A percentile compares a stretch with the other conserved stretches of the same genome.
These are phyloP conservation scores for Plantago major DNA, from an alignment of 257 asterid genomes.

Conservation along the genomic window DNA sequence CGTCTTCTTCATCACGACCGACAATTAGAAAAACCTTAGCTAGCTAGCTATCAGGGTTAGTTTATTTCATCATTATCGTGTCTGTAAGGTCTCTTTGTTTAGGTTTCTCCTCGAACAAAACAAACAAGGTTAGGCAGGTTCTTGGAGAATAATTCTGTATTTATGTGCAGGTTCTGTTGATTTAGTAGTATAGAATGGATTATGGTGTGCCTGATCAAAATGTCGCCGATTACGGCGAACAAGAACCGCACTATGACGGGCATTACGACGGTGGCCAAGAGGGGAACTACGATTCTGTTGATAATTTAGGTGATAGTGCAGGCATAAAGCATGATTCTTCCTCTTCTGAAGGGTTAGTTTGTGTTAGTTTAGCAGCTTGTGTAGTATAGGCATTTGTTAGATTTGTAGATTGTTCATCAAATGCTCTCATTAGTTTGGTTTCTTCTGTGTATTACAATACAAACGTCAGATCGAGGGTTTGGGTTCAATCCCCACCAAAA, in stretches of 20 bases:
- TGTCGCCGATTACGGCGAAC: constrained; percentile 63
- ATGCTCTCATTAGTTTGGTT: constrained; percentile 37
- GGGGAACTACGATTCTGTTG: constrained; percentile 57
- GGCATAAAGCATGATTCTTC: constrained; percentile 87
- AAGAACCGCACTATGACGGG: constrained; percentile 60
- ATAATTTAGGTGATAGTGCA: constrained; percentile 82
- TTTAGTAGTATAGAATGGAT: constrained; percentile 73
- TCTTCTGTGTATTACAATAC: constrained; percentile 21
- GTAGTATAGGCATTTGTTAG: constrained; percentile 25
- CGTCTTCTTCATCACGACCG: constrained; percentile 8
- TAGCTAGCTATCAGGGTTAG: constrained; percentile 51
- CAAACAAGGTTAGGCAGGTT: constrained; percentile 23
- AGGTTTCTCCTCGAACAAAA: constrained; percentile 34
- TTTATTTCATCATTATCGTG: constrained; percentile 22
- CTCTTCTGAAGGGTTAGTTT: constrained; percentile 98
- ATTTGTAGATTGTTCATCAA: background rate
- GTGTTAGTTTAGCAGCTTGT: constrained; percentile 54
- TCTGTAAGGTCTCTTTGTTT: constrained; percentile 24
- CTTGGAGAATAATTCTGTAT: constrained; percentile 37
- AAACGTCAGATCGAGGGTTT: constrained; percentile 38
- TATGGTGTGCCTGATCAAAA: constrained; percentile 71
- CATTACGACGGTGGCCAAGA: constrained; percentile 51
- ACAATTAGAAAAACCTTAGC: constrained; percentile 21
- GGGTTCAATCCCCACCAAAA: constrained; percentile 44
- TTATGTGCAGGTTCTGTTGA: constrained; percentile 51